Base-by-base conservation (phyloP, 2,329 filamentous ascomycete genomes). In the Dryadomyces quercivorus region DNA sequence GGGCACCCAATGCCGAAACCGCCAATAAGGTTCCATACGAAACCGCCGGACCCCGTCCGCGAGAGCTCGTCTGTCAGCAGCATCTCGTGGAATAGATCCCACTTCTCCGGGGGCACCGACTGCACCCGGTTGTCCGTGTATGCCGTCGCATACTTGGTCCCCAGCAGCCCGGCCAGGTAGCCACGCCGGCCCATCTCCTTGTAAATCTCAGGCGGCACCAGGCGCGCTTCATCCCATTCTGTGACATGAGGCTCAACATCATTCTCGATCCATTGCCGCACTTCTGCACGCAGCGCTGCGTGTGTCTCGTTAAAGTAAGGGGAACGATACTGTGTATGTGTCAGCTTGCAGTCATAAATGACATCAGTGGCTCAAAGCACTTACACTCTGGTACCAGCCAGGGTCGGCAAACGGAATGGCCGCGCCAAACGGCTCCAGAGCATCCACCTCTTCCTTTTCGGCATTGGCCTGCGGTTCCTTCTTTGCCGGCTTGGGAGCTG, bases 31-130 rank as follows among this genome's bases (percentile, higher is more conserved):
- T 95, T 95, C 93, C 93, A 97, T 21, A 97, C 90, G 59, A 97
- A 86, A 56, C 93, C 93, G 64, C 93, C 93, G 50, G 88, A 94
- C 55, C 85, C 93, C 51, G 83, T 76, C 54, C 93, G 88, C 43
- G 88, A 95, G 47, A 98, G 74, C 77, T 98, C 93, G 63, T 98
- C 93, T 1, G 92, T 97, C 57, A 98, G 68, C 47, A 97, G 78
- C 81, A 97, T 80, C 77, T 98, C 93, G 72, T 98, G 93, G 83
- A 97, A 98, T 47, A 95, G 81, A 73, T 98, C 93, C 92, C 92
- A 98, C 68, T 93, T 85, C 72, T 96, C 89, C 0, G 87, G 75
- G 0, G 85, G 70, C 13, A 98, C 93, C 50, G 82, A 85, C 72
- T 86, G 81, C 63, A 96, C 80, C 6, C 77, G 74, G 65, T 85